Percentiles rank a stretch among this genome's conserved stretches.
Evolutionary conservation across 768 basidiomycete genomes (phyloP).

Genomic region (Pisolithus albus): DNA sequence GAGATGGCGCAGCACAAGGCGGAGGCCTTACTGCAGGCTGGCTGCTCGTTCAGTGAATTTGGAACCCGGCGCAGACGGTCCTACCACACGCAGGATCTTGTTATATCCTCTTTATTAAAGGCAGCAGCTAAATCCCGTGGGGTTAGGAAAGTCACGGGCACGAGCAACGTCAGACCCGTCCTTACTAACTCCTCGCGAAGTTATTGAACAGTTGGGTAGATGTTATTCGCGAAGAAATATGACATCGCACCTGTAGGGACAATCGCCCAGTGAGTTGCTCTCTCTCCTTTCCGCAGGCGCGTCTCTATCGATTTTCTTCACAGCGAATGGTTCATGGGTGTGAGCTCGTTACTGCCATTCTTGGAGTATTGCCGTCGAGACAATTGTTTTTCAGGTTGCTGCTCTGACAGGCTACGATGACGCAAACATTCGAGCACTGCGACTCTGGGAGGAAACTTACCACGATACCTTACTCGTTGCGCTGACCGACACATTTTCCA

Average conservation of each 20-base stretch:
- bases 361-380: no score
- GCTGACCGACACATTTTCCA: constrained; percentile 94
- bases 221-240: constrained; percentile 78
- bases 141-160: constrained; percentile 53
- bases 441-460: constrained; percentile 82
- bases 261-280: constrained; percentile 67
- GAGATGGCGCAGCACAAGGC: constrained; percentile 74
- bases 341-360: constrained; percentile 26
- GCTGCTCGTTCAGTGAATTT: constrained; percentile 76
- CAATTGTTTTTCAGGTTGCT: constrained; percentile 48
- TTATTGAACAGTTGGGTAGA: constrained; percentile 36
- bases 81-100: constrained; percentile 67
- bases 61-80: constrained; percentile 80
- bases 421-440: constrained; percentile 66
- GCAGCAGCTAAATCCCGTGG: constrained; percentile 48
- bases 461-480: constrained; percentile 56
- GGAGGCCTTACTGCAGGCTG: constrained; percentile 49
- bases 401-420: constrained; percentile 78
- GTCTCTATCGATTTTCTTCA: constrained; percentile 3
- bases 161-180: constrained; percentile 66
- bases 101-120: constrained; percentile 61
- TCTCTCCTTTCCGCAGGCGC: background rate
- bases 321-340: constrained; percentile 92
- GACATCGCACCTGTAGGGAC: constrained; percentile 65
- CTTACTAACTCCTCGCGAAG: constrained; percentile 10